Conservation (phyloP, 179 eudicot genomes). For the Nepenthes alata region DNA sequence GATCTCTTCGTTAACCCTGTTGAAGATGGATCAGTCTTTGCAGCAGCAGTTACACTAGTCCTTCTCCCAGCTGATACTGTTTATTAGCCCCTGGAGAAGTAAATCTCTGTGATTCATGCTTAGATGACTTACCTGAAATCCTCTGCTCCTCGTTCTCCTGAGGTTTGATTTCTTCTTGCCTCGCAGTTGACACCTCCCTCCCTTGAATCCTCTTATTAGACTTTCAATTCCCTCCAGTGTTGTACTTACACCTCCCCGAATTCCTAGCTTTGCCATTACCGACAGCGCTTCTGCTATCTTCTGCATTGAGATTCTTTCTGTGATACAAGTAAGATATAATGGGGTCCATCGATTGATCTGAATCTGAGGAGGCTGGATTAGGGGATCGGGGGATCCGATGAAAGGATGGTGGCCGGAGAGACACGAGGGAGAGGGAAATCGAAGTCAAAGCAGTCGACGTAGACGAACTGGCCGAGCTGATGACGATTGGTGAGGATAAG, state of each 20-base stretch:
- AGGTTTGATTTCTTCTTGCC: too few species aligned
- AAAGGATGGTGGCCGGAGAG: constrained; percentile 53
- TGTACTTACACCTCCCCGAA: too few species aligned
- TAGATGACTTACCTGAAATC: constrained; percentile 5
- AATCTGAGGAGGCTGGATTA: constrained; percentile 47
- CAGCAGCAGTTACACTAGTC: constrained; percentile 9
- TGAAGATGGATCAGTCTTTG: constrained; percentile 65
- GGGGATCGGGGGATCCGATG: constrained; percentile 44
- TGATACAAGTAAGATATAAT: constrained; percentile 20
- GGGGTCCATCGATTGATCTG: constrained; percentile 36
- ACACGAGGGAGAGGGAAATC: constrained; percentile 50
- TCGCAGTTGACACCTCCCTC: constrained; percentile 13
- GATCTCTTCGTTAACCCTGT: constrained; percentile 2
- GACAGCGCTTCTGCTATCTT: not conserved
- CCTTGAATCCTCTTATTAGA: constrained; percentile 39
- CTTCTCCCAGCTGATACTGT: constrained; percentile 41
- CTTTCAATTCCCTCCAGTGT: too few species aligned
- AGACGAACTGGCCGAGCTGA: constrained; percentile 80
- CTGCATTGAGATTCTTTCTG: constrained; percentile 7
- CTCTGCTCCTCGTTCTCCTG: too few species aligned
- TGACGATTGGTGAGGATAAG: constrained; percentile 68
- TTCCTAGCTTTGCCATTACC: constrained; percentile 16
- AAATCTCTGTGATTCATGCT: constrained; percentile 36
- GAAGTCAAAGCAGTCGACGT: constrained; percentile 47
- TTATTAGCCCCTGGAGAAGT: constrained; percentile 52